phyloP scores from a whole-genome alignment of 805 yeast species.

The Suhomyces sp. region DNA sequence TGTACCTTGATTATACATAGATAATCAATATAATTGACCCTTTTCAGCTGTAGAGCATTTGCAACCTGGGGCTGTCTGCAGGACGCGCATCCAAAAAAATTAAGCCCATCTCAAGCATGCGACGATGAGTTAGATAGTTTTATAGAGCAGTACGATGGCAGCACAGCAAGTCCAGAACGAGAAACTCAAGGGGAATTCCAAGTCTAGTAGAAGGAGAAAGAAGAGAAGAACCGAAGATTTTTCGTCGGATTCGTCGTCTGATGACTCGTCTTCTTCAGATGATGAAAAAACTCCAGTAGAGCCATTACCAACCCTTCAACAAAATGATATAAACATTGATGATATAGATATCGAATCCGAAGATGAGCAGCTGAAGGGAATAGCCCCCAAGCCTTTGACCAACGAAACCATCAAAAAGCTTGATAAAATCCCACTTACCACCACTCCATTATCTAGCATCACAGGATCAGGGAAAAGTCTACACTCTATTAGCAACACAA shows the following conservation, averaged over 20 bases:
- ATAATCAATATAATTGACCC: neutral
- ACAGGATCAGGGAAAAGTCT: slow-evolving; percentile 13
- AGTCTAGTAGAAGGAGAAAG: slow-evolving; percentile 57
- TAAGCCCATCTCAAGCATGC: neutral
- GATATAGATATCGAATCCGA: slow-evolving; percentile 33
- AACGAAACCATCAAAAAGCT: slow-evolving; percentile 18
- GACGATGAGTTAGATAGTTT: neutral
- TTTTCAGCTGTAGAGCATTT: neutral
- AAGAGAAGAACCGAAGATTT: slow-evolving; percentile 82
- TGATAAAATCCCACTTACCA: slow-evolving; percentile 24
- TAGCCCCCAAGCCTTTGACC: slow-evolving; percentile 18
- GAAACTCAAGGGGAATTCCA: slow-evolving; percentile 8
- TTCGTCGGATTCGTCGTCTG: slow-evolving; percentile 51
- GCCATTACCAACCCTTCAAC: slow-evolving; percentile 8
- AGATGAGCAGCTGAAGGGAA: slow-evolving; percentile 11
- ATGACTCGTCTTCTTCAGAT: slow-evolving; percentile 29
- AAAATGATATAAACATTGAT: slow-evolving; percentile 22
- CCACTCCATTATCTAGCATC: slow-evolving; percentile 17
- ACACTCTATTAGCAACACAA: slow-evolving; percentile 9
- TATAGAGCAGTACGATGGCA: slow-evolving; percentile 3
- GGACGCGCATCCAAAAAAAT: slow-evolving; percentile 1
- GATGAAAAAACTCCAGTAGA: slow-evolving; percentile 13
- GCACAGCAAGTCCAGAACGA: slow-evolving; percentile 11
- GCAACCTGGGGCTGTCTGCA: neutral
- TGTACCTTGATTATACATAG: no score